phyloP scores from a whole-genome alignment of 805 yeast species.

The Saccharomycopsis javanensis region DNA sequence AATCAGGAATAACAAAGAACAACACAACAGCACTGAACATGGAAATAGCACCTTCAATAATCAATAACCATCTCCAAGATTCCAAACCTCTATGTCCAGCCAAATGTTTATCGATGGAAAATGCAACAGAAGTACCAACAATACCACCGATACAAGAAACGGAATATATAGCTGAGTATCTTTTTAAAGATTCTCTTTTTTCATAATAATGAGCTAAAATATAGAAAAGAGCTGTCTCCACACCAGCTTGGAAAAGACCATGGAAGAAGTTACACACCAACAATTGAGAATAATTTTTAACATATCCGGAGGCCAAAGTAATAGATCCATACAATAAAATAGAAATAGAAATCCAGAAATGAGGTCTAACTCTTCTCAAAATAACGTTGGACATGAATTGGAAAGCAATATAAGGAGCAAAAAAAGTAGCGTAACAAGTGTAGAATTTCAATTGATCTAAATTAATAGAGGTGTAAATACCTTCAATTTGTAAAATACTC shows the following conservation, averaged over 20 bases:
- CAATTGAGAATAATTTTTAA: constrained; percentile 45
- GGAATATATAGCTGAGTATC: constrained; percentile 56
- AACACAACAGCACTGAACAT: constrained; percentile 25
- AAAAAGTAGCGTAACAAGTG: constrained; percentile 56
- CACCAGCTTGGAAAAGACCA: constrained; percentile 61
- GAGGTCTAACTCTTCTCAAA: constrained; percentile 52
- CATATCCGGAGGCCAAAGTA: constrained; percentile 58
- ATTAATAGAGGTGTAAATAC: constrained; percentile 45
- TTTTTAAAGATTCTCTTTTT: constrained; percentile 53
- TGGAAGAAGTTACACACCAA: constrained; percentile 54
- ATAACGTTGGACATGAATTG: constrained; percentile 56
- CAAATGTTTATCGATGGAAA: constrained; percentile 42
- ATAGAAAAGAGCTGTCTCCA: constrained; percentile 70
- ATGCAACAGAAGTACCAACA: constrained; percentile 65
- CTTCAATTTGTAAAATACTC: constrained; percentile 69
- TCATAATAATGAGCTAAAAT: constrained; percentile 57
- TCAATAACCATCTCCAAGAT: constrained; percentile 44
- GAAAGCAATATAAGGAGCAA: constrained; percentile 56
- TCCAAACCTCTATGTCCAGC: constrained; percentile 37
- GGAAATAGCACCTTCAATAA: constrained; percentile 37
- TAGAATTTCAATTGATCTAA: constrained; percentile 51
- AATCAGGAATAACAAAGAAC: constrained; percentile 52
- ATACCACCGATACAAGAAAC: constrained; percentile 71
- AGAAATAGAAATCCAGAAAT: constrained; percentile 50
- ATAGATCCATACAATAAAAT: constrained; percentile 56